These are phyloP conservation scores for Aspergillus luchuensis DNA, from an alignment of 2,329 filamentous ascomycete species.

Conservation along the genomic window DNA sequence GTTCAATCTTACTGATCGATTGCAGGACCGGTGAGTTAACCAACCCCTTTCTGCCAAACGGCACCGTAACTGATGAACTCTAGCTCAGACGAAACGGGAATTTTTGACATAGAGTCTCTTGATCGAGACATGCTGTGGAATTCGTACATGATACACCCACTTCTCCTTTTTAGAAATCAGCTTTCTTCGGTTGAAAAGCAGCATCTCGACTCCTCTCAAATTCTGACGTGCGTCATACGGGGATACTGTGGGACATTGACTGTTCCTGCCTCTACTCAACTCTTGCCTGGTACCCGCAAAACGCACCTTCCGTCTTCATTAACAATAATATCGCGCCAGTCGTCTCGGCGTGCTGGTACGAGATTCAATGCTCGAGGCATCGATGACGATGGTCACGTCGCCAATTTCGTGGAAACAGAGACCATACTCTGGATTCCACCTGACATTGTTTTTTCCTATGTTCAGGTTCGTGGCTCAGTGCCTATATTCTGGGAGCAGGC, in stretches of 20 bases:
- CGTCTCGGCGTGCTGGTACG: conserved; percentile 87
- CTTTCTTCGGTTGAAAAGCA: conserved; percentile 73
- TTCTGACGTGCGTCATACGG: conserved; percentile 89
- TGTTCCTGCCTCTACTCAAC: conserved; percentile 74
- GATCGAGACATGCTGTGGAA: conserved; percentile 97
- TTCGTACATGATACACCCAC: conserved; percentile 93
- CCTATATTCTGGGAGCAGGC: conserved; percentile 97
- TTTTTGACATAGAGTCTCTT: conserved; percentile 88
- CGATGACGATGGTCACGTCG: conserved; percentile 95
- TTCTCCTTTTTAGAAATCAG: conserved; percentile 84
- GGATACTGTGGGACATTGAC: conserved; percentile 88
- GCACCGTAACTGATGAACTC: conserved; percentile 20
- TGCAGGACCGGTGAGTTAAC: conserved; percentile 74
- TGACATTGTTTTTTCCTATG: conserved; percentile 83
- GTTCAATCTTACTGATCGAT: conserved; percentile 90
- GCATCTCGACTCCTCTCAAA: conserved; percentile 80
- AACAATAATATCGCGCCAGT: conserved; percentile 88
- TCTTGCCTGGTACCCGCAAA: conserved; percentile 61
- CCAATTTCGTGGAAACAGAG: conserved; percentile 98
- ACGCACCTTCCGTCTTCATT: conserved; percentile 79
- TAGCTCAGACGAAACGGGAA: conserved; percentile 72
- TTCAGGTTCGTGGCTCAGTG: conserved; percentile 87
- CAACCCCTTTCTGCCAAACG: conserved; percentile 14
- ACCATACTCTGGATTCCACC: conserved; percentile 85
- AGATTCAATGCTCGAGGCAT: conserved; percentile 97